These are phyloP conservation scores for Amanita subjunquillea DNA, from an alignment of 768 basidiomycete genomes.

Conservation along the genomic window DNA sequence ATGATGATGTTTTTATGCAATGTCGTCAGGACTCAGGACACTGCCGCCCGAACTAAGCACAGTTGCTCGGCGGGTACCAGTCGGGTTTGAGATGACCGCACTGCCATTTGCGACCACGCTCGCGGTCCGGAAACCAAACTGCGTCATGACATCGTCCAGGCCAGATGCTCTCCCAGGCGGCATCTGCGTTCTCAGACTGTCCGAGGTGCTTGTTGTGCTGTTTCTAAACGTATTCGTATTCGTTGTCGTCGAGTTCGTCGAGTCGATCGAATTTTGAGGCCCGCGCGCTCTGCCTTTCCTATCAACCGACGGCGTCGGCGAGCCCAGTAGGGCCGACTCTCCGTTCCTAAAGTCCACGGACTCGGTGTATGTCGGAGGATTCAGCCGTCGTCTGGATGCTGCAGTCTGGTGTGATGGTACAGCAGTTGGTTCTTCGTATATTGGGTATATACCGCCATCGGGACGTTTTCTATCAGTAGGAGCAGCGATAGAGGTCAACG, in stretches of 20 bases:
- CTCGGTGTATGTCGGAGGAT: constrained; percentile 4
- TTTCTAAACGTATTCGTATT: neutral
- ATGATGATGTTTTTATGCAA: neutral
- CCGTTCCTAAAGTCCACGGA: neutral
- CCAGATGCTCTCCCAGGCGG: neutral
- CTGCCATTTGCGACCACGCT: constrained; percentile 1
- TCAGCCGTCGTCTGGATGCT: neutral
- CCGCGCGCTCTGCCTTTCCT: neutral
- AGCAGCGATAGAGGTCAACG: neutral
- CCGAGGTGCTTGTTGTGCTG: neutral
- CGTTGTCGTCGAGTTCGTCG: neutral
- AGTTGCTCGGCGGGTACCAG: neutral
- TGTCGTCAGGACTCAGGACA: neutral
- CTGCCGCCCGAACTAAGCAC: neutral
- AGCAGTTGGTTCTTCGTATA: neutral
- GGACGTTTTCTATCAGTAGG: neutral
- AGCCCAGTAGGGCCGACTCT: neutral
- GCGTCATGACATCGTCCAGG: neutral
- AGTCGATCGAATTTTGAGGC: neutral
- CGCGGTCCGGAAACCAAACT: neutral
- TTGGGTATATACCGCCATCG: neutral
- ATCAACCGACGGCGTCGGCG: neutral
- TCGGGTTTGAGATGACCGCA: neutral
- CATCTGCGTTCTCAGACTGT: neutral
- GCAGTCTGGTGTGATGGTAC: no score